Evolutionary conservation across 1,284 basidiomycete species (phyloP).

Genomic region (Malassezia arunalokei): DNA sequence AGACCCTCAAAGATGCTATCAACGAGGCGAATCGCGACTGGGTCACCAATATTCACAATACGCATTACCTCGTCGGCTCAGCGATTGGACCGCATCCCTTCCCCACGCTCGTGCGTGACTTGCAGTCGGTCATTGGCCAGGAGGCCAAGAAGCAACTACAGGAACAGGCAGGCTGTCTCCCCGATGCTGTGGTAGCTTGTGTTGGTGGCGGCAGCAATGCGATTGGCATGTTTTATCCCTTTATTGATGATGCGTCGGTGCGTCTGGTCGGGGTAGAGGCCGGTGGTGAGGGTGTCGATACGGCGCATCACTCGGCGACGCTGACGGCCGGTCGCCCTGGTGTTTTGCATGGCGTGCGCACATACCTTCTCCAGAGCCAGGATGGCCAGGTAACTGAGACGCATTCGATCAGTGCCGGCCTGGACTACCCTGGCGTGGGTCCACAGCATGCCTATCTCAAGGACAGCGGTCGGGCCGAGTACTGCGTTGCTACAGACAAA

Average conservation of each 20-base stretch:
- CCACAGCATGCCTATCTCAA: constrained; percentile 97
- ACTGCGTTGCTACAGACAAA: constrained; percentile 82
- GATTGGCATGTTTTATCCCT: constrained; percentile 56
- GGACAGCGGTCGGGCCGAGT: constrained; percentile 82
- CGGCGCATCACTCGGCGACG: constrained; percentile 78
- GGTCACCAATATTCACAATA: constrained; percentile 76
- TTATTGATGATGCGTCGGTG: constrained; percentile 34
- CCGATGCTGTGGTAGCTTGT: constrained; percentile 88
- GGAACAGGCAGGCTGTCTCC: constrained; percentile 66
- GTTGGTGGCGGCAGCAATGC: constrained; percentile 96
- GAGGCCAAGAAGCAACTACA: constrained; percentile 85
- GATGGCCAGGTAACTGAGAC: constrained; percentile 92
- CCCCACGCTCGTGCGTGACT: constrained; percentile 95
- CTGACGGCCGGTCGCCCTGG: constrained; percentile 78
- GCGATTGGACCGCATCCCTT: constrained; percentile 97
- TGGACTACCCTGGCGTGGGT: constrained; percentile 63
- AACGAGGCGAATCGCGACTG: constrained; percentile 61
- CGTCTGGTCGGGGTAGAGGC: constrained; percentile 43
- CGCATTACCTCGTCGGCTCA: constrained; percentile 93
- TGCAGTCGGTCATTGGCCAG: constrained; percentile 85
- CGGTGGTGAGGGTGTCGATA: constrained; percentile 64
- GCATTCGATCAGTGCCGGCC: constrained; percentile 88
- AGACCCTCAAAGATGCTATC: constrained; percentile 77
- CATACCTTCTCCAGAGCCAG: constrained; percentile 79
- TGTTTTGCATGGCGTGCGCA: constrained; percentile 88